Evolutionary conservation across 495 filamentous ascomycete genomes (phyloP).

Genomic region (Podospora tetraspora): DNA sequence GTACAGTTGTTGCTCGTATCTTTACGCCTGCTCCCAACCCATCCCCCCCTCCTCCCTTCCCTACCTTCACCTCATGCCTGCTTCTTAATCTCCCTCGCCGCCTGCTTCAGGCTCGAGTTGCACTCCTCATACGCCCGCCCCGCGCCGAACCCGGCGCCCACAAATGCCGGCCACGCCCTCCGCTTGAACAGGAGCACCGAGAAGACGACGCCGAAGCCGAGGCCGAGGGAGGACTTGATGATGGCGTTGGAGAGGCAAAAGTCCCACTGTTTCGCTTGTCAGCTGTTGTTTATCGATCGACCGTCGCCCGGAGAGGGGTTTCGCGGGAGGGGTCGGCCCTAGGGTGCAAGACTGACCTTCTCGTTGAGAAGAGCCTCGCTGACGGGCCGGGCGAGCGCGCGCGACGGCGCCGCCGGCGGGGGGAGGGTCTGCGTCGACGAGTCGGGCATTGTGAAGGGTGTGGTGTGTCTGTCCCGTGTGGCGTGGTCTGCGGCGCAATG

Average conservation of each 20-base stretch:
- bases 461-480: not conserved
- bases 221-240: conserved; percentile 88
- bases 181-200: conserved; percentile 97
- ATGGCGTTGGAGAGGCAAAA: conserved; percentile 92
- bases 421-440: conserved; percentile 23
- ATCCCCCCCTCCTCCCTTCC: not conserved
- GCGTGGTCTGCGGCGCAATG: not conserved
- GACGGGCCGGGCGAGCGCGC: conserved; percentile 61
- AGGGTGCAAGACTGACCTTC: conserved; percentile 59
- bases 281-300: not conserved
- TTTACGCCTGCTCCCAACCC: not conserved
- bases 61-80: conserved; percentile 26
- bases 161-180: conserved; percentile 89
- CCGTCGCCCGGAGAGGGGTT: not conserved
- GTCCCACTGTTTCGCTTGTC: conserved; percentile 68
- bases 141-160: conserved; percentile 90
- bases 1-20: conserved; percentile 14
- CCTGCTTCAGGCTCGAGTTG: conserved; percentile 58
- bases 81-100: conserved; percentile 46
- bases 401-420: conserved; percentile 33
- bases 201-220: conserved; percentile 96
- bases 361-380: conserved; percentile 93
- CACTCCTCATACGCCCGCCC: conserved; percentile 95
- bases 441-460: conserved; percentile 38
- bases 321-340: not conserved